Conservation (phyloP, 345 rosid species). For the Abelmoschus esculentus region DNA sequence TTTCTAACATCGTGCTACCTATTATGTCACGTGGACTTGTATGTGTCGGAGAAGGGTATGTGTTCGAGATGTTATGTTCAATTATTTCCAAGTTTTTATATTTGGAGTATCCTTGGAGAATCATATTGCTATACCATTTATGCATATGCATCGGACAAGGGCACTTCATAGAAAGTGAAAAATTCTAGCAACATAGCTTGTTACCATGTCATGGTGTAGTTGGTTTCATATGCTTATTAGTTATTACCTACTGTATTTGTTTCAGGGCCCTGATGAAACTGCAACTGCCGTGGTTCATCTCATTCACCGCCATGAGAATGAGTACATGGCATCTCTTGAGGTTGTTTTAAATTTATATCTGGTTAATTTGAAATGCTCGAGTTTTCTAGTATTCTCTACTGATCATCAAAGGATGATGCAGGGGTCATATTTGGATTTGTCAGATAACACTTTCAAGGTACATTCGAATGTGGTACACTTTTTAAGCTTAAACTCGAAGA, state of each 20-base stretch:
- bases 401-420: slow-evolving; percentile 22
- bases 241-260: slow-evolving; percentile 11
- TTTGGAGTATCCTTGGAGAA: slow-evolving; percentile 2
- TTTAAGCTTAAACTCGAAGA: neutral
- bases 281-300: slow-evolving; percentile 57
- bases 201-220: neutral
- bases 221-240: neutral
- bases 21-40: neutral
- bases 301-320: slow-evolving; percentile 81
- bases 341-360: slow-evolving; percentile 25
- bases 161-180: neutral
- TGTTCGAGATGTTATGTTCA: neutral
- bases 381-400: slow-evolving; percentile 4
- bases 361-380: neutral
- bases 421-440: slow-evolving; percentile 86
- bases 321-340: slow-evolving; percentile 85
- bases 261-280: slow-evolving; percentile 82
- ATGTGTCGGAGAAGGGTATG: neutral
- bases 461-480: neutral
- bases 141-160: neutral
- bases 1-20: neutral
- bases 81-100: neutral
- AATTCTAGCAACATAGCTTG: neutral
- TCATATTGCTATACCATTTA: neutral
- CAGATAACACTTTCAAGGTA: slow-evolving; percentile 96